These are phyloP conservation scores for Grigorovia transvaalensis DNA, from an alignment of 805 yeast genomes.

Conservation along the genomic window DNA sequence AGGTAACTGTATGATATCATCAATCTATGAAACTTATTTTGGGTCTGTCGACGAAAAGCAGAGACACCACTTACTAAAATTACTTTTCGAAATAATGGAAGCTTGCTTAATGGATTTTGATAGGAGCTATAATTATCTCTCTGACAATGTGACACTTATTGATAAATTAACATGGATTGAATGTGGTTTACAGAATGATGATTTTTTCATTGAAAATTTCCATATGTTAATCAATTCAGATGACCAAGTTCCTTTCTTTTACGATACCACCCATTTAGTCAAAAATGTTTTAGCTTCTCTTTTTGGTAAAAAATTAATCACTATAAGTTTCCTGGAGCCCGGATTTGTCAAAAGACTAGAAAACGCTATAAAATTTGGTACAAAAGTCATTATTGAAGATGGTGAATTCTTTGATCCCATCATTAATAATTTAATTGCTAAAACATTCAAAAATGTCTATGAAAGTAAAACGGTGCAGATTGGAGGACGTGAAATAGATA, in stretches of 20 bases:
- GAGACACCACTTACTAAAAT: slow-evolving; percentile 29
- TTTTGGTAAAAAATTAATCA: slow-evolving; percentile 30
- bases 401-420: slow-evolving; percentile 77
- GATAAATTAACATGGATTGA: slow-evolving; percentile 43
- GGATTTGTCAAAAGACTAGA: slow-evolving; percentile 61
- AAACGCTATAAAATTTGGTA: slow-evolving; percentile 78
- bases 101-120: slow-evolving; percentile 33
- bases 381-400: slow-evolving; percentile 58
- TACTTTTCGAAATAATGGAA: slow-evolving; percentile 32
- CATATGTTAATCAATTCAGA: slow-evolving; percentile 35
- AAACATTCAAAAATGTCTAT: slow-evolving; percentile 53
- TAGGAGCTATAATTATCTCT: slow-evolving; percentile 25
- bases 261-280: slow-evolving; percentile 59
- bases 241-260: slow-evolving; percentile 42
- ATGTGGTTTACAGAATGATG: slow-evolving; percentile 47
- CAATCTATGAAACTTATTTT: slow-evolving; percentile 51
- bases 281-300: slow-evolving; percentile 32
- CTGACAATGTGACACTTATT: slow-evolving; percentile 32
- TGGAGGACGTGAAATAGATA: slow-evolving; percentile 57
- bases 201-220: slow-evolving; percentile 53
- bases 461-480: slow-evolving; percentile 55
- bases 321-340: slow-evolving; percentile 64
- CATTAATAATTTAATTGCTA: slow-evolving; percentile 48
- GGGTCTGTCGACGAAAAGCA: slow-evolving; percentile 47
- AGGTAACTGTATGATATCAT: slow-evolving; percentile 57